Conservation (phyloP, 257 asterid species). For the Solanum bulbocastanum region DNA sequence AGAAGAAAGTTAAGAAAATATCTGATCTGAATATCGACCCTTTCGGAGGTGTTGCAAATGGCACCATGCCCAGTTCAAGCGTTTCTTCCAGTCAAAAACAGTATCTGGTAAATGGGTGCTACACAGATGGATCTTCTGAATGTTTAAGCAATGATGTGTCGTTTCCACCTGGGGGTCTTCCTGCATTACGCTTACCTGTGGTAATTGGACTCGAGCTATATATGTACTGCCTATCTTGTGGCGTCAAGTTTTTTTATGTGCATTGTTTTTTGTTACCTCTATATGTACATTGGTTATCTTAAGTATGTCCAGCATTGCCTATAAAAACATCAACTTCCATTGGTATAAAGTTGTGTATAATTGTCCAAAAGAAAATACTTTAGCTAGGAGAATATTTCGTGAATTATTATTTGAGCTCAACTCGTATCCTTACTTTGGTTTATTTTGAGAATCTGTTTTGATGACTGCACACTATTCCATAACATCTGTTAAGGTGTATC, state of each 20-base stretch:
- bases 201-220: constrained; percentile 57
- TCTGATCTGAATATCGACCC: constrained; percentile 72
- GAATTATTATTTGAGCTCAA: neutral
- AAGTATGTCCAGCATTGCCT: neutral
- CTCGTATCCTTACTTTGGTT: neutral
- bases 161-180: constrained; percentile 61
- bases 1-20: constrained; percentile 92
- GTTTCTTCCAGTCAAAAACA: constrained; percentile 50
- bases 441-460: neutral
- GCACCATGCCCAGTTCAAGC: constrained; percentile 54
- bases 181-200: constrained; percentile 85
- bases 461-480: neutral
- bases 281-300: neutral
- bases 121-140: constrained; percentile 41
- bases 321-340: neutral
- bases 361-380: neutral
- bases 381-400: neutral
- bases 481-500: neutral
- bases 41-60: constrained; percentile 53
- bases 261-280: neutral
- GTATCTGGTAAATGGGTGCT: constrained; percentile 55
- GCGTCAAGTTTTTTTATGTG: neutral
- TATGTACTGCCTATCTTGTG: neutral
- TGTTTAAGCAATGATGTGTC: constrained; percentile 49
- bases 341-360: neutral